Evolutionary conservation across 805 yeast species (phyloP), one percentile per base, ranked within the genome.

Genomic region (Kodamaea kaohsiungensis): DNA sequence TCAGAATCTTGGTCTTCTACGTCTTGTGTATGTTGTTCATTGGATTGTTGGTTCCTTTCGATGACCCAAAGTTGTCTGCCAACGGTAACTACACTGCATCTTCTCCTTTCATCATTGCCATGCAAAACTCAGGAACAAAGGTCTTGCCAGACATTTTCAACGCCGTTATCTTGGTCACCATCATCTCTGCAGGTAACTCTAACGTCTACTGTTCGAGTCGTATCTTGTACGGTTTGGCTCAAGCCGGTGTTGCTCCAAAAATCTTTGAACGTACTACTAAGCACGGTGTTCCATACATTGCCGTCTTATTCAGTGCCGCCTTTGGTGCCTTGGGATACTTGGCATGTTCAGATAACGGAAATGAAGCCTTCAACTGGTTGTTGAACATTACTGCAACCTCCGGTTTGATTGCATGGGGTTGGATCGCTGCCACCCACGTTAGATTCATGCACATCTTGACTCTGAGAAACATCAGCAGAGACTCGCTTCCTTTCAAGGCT

Each of bases 171-270:
- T 66, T 88, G 47, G 60, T 79, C 18, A 85, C 92, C 15, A 81
- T 87, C 54, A 78, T 86, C 48, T 87, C 92, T n/a, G 91, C 93
- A 25, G 93, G 86, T 66, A 88, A 88, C 72, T 86, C 91, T 12
- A 85, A 86, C 65, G 77, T 87, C 30, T 87, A 87, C 69, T 83
- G 85, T 59, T 87, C 90, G 43, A 86, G 91, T 2, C 76, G 95
- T 71, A 76, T 85, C 43, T 66, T 88, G 49, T 86, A 79, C 64
- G 83, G 86, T n/a, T 74, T 88, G 65, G 85, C 89, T n/a, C 76
- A 78, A 59, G 78, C 79, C 50, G 76, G 77, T 7, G 72, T 79
- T 50, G 89, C 89, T 2, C 89, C 89, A 35, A 75, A 69, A 55
- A 59, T 79, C 52, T 82, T 86, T 61, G 59, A 67, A 9, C 64